Base-by-base conservation (phyloP, 352 stramenopile genomes). In the Halophytophthora batemanensis region DNA sequence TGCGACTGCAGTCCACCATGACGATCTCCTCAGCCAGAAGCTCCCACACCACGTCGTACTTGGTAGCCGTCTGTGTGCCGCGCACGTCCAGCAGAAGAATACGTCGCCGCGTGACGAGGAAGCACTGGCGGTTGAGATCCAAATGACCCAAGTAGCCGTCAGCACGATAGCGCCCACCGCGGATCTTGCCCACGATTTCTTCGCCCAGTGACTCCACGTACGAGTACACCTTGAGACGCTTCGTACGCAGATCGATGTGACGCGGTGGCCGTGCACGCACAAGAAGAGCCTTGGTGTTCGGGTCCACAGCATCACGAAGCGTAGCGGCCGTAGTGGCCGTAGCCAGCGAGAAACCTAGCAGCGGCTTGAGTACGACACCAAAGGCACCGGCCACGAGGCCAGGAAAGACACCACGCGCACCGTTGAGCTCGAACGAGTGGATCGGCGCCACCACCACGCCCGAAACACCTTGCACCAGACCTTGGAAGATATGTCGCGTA, bases 161-260 rank as follows among this genome's bases (percentile, higher is more conserved):
- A 15, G 50, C 56, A 34, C 82, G 81, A 40, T 90, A 91, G n/a
- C 79, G 71, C 11, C 80, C 82, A 39, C 81, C 82, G 11, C 77
- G 76, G 6, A 95, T 71, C 43, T 89, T 91, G 38, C 79, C 69
- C 31, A 93, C 81, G 44, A 95, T 83, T 48, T 95, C 85, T 62
- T 95, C 85, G 1, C 85, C 85, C n/a, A 90, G 71, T 2, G 85
- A 89, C 47, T 95, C 81, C 21, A 95, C 76, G 46, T 93, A 95
- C 33, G 85, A 95, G 45, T 92, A 95, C 2, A 87, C 71, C 41
- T 90, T 95, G 5, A 95, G 66, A 10, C 71, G 50, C 37, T 86
- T 76, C 14, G 82, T 93, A n/a, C 82, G 79, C 18, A 87, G 36
- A 50, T 93, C 77, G 47, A 95, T 93, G 55, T 90, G 75, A 3